phyloP scores from a whole-genome alignment of 441 rosid genomes.

The Adansonia grandidieri region DNA sequence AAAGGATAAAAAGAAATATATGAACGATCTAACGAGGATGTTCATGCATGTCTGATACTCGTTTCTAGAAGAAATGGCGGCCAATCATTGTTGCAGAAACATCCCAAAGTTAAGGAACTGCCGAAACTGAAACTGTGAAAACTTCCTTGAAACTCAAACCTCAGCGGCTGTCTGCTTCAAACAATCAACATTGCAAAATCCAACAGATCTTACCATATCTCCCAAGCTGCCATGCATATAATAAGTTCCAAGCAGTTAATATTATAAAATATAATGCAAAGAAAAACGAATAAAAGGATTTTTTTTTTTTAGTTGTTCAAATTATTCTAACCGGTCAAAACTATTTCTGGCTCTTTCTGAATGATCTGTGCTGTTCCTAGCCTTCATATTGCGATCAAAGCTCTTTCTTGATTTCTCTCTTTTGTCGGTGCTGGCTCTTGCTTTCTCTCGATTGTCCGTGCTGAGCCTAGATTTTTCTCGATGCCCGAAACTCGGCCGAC shows the following conservation, averaged over 20 bases:
- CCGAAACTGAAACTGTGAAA: background rate
- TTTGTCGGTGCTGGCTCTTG: constrained; percentile 57
- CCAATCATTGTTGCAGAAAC: constrained; percentile 2
- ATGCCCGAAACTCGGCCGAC: constrained; percentile 38
- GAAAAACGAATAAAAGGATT: background rate
- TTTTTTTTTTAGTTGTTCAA: background rate
- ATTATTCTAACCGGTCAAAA: constrained; percentile 52
- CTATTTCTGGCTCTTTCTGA: constrained; percentile 60
- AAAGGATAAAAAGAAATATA: background rate
- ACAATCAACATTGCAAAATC: constrained; percentile 65
- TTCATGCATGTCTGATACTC: background rate
- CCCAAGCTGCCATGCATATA: constrained; percentile 51
- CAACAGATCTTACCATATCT: constrained; percentile 69
- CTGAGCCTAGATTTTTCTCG: constrained; percentile 38
- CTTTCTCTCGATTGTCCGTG: constrained; percentile 43
- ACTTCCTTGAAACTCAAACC: constrained; percentile 33
- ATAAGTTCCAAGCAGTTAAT: background rate
- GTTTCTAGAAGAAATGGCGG: background rate
- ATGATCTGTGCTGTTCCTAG: constrained; percentile 56
- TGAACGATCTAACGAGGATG: constrained; percentile 18
- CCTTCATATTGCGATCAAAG: constrained; percentile 42
- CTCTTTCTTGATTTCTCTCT: constrained; percentile 52
- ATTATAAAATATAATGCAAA: background rate
- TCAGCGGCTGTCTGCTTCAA: constrained; percentile 53
- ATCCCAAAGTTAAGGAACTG: background rate